Conservation (phyloP, 139 green algal genomes). For the Chlamydomonas schloesseri region DNA sequence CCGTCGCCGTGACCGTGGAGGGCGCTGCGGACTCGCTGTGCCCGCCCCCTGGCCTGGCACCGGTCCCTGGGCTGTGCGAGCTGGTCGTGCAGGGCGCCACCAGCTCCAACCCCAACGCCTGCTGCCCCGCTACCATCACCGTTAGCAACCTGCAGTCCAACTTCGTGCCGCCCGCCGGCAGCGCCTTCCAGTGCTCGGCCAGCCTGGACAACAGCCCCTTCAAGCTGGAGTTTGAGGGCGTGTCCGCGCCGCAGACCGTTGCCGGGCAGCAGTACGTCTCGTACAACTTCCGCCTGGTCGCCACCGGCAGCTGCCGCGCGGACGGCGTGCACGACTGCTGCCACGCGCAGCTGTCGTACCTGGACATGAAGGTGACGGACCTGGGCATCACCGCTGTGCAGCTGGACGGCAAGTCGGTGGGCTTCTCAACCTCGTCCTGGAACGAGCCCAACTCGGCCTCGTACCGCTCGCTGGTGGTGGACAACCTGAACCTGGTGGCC, state of each 20-base stretch:
- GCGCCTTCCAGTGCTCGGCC: slow-evolving; percentile 23
- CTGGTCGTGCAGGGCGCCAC: slow-evolving; percentile 42
- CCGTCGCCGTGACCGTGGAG: slow-evolving; percentile 41
- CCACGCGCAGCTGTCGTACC: slow-evolving; percentile 29
- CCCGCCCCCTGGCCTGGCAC: slow-evolving; percentile 33
- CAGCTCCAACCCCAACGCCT: slow-evolving; percentile 14
- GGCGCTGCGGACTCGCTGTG: slow-evolving; percentile 37
- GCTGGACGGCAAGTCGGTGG: neutral
- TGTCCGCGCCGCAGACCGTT: neutral
- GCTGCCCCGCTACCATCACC: slow-evolving; percentile 42
- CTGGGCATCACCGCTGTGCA: slow-evolving; percentile 20
- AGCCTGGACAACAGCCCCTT: neutral
- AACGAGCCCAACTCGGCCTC: slow-evolving; percentile 31
- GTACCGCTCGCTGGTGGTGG: slow-evolving; percentile 28
- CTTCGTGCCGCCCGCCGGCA: neutral
- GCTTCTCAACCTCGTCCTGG: slow-evolving; percentile 11
- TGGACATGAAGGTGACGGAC: slow-evolving; percentile 38
- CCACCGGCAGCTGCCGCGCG: neutral
- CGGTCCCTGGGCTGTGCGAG: slow-evolving; percentile 40
- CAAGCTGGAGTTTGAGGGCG: slow-evolving; percentile 7
- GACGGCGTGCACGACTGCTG: slow-evolving; percentile 41
- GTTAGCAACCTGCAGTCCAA: neutral
- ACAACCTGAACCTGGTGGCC: slow-evolving; percentile 20
- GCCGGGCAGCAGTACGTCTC: neutral
- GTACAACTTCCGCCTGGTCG: slow-evolving; percentile 37